Conservation (phyloP, 495 filamentous ascomycete species). For the Emericellopsis terricola region DNA sequence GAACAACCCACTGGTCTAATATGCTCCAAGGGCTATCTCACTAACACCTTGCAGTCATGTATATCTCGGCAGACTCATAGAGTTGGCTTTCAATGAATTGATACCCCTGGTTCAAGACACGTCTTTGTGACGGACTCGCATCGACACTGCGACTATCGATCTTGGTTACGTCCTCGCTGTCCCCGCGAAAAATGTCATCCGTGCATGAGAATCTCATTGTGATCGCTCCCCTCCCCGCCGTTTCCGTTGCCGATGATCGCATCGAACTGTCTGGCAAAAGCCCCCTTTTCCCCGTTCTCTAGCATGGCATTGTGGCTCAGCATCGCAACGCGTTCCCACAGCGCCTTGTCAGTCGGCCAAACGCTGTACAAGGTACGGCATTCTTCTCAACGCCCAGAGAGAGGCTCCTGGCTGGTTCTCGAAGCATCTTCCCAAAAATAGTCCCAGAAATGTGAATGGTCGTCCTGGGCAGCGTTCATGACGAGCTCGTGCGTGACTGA, state of each 20-base stretch:
- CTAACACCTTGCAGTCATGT: slow-evolving; percentile 38
- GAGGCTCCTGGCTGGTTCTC: no score
- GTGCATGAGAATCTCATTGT: neutral
- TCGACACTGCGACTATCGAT: no score
- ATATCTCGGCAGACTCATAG: slow-evolving; percentile 51
- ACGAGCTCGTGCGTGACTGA: slow-evolving; percentile 36
- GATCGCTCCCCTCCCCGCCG: neutral
- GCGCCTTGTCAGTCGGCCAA: slow-evolving; percentile 29
- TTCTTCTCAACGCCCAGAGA: no score
- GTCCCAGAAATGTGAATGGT: slow-evolving; percentile 37
- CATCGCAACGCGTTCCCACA: slow-evolving; percentile 38
- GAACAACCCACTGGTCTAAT: slow-evolving; percentile 2
- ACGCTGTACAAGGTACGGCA: no score
- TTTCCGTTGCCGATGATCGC: neutral
- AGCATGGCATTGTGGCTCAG: slow-evolving; percentile 41
- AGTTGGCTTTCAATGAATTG: neutral
- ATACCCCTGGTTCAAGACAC: no score
- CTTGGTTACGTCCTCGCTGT: neutral
- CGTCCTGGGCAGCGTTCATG: slow-evolving; percentile 24
- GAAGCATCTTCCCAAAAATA: slow-evolving; percentile 32
- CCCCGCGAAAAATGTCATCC: no score
- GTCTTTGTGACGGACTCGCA: no score
- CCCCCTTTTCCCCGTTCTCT: slow-evolving; percentile 26
- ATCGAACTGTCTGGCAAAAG: slow-evolving; percentile 8
- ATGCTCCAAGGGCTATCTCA: slow-evolving; percentile 1